Percentiles rank a stretch among this genome's conserved stretches.
These are phyloP conservation scores for Acanthamoeba triangularis DNA, from an alignment of 208 protist genomes.

Conservation along the genomic window DNA sequence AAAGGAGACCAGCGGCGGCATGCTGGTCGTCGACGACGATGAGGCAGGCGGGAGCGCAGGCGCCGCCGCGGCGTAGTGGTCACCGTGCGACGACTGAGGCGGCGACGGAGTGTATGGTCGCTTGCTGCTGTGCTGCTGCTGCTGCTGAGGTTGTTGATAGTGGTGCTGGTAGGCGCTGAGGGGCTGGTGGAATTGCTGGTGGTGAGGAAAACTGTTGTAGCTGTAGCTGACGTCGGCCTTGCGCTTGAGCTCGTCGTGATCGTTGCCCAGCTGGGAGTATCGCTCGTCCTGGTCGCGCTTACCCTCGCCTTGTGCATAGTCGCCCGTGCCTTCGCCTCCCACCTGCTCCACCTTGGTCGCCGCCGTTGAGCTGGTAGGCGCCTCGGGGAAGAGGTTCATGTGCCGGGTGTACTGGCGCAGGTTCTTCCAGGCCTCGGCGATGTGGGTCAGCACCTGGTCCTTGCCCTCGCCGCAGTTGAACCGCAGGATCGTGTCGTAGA, in stretches of 20 bases:
- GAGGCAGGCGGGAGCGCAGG: not conserved
- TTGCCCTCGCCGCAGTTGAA: not conserved
- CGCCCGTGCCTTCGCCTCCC: too few relatives aligned
- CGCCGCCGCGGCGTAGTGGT: not conserved
- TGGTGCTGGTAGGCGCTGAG: not conserved
- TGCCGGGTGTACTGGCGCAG: not conserved
- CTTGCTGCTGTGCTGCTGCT: not conserved
- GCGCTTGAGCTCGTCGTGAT: not conserved
- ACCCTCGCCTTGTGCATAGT: not conserved
- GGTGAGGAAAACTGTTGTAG: not conserved
- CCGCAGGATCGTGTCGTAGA: conserved; percentile 21
- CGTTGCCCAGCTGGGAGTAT: not conserved
- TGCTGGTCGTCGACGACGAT: not conserved
- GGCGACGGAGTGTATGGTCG: not conserved
- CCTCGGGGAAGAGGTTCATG: not conserved
- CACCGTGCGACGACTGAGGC: not conserved
- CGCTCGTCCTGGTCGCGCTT: not conserved
- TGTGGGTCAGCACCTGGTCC: conserved; percentile 1
- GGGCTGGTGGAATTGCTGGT: not conserved
- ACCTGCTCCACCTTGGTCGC: too few relatives aligned
- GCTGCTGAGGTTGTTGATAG: too few relatives aligned
- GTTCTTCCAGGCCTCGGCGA: conserved; percentile 4
- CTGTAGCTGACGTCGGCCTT: not conserved
- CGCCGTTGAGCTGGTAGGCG: not conserved
- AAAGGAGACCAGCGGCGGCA: not conserved